phyloP scores from a whole-genome alignment of 306 rosid genomes.

The Sicyos edulis region DNA sequence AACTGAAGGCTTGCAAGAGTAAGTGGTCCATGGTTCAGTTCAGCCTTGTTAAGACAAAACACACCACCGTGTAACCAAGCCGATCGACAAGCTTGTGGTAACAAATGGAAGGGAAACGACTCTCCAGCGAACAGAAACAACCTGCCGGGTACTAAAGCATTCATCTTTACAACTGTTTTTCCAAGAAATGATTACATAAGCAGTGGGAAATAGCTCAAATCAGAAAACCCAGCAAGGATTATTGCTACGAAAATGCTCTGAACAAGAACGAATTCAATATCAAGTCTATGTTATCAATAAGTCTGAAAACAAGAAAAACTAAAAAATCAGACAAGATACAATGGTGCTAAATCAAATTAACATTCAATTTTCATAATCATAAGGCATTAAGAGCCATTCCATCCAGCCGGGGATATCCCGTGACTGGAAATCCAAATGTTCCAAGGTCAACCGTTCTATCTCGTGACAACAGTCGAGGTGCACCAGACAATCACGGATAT shows the following conservation, averaged over 20 bases:
- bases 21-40: constrained; percentile 37
- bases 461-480: no score
- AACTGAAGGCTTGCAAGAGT: constrained; percentile 50
- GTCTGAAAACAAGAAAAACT: background rate
- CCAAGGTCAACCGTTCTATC: no score
- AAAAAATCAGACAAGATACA: constrained; percentile 6
- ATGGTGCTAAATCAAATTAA: background rate
- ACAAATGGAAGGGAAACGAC: constrained; percentile 44
- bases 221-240: background rate
- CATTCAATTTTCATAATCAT: background rate
- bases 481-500: no score
- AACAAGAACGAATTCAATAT: background rate
- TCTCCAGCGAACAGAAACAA: constrained; percentile 60
- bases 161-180: constrained; percentile 42
- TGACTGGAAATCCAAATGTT: no score
- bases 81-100: constrained; percentile 39
- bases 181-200: constrained; percentile 9
- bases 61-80: constrained; percentile 46
- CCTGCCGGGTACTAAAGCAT: constrained; percentile 44
- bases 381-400: background rate
- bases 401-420: no score
- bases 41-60: constrained; percentile 30
- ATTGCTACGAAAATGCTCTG: background rate
- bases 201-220: background rate
- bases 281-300: constrained; percentile 3